Conservation (phyloP, 768 basidiomycete species). For the Lentinula edodes region DNA sequence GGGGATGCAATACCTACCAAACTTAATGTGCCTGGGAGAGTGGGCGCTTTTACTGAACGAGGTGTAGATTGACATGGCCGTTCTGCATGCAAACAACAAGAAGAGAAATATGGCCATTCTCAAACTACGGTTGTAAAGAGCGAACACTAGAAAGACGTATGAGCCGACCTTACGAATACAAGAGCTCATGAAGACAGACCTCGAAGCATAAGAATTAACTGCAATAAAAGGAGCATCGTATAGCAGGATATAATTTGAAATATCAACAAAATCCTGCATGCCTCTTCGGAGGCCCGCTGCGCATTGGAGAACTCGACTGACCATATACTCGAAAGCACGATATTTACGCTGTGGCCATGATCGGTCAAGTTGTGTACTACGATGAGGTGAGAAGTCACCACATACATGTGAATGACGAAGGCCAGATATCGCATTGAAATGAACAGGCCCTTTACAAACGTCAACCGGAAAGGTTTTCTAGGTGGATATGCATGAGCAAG, state of each 20-base stretch:
- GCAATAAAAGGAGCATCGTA: not conserved
- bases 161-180: not conserved
- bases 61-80: not conserved
- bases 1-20: not conserved
- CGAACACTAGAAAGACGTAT: not conserved
- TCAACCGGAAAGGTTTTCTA: not conserved
- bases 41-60: not conserved
- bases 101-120: not conserved
- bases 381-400: not conserved
- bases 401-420: not conserved
- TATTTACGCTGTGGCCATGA: not conserved
- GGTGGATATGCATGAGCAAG: not conserved
- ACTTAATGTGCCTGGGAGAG: not conserved
- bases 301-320: not conserved
- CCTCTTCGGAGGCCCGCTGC: not conserved
- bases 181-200: not conserved
- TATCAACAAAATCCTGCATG: not conserved
- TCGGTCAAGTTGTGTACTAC: not conserved
- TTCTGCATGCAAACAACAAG: not conserved
- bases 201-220: constrained; percentile 4
- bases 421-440: not conserved
- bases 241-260: not conserved
- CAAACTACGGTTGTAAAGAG: not conserved
- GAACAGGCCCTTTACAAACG: not conserved
- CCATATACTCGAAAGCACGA: not conserved